Evolutionary conservation across 108 stramenopile genomes (phyloP).

Genomic region (Skeletonema menzelii): DNA sequence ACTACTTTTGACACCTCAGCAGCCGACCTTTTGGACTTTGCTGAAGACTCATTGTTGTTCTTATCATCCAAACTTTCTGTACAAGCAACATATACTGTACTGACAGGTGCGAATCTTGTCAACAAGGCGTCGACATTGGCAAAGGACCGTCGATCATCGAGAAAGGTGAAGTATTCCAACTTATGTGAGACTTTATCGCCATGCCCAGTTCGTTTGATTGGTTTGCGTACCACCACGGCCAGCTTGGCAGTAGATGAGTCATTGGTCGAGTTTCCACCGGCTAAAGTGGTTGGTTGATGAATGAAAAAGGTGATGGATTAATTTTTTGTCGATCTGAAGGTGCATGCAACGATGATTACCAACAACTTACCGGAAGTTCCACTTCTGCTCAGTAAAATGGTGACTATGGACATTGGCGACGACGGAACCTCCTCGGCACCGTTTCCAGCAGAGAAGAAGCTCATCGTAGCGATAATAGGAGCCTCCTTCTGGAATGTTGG

Average conservation of each 20-base stretch:
- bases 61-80: conserved; percentile 23
- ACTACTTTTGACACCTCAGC: conserved; percentile 21
- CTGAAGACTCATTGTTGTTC: background rate
- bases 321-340: background rate
- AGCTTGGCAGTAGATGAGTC: conserved; percentile 34
- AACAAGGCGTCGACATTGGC: conserved; percentile 70
- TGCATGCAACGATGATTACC: background rate
- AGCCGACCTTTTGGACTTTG: conserved; percentile 1
- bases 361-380: conserved; percentile 18
- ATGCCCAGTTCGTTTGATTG: conserved; percentile 29
- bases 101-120: conserved; percentile 47
- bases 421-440: background rate
- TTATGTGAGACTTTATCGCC: conserved; percentile 49
- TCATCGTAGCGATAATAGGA: background rate
- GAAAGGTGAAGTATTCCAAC: conserved; percentile 55
- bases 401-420: conserved; percentile 18
- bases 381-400: conserved; percentile 24
- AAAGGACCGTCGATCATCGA: conserved; percentile 59
- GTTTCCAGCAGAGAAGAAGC: background rate
- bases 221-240: conserved; percentile 41
- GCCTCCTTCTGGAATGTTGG: too few relatives aligned
- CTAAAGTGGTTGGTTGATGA: background rate
- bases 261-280: conserved; percentile 25
- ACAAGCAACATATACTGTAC: conserved; percentile 42
- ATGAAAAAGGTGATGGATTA: background rate